Base-by-base conservation (phyloP, 352 stramenopile genomes). In the Globisporangium camurandrum region DNA sequence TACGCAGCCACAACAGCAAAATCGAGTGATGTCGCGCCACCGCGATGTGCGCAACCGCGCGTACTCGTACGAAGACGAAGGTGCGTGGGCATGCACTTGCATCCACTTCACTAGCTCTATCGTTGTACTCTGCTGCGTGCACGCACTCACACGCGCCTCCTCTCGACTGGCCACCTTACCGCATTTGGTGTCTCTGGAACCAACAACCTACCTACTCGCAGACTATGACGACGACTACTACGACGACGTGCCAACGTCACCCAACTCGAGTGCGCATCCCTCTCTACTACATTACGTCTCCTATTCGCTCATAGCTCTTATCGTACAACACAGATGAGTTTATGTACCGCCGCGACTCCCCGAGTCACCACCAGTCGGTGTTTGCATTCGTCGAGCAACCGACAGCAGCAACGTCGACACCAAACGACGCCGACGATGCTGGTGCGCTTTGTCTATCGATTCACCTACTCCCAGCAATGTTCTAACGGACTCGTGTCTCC, bases 41-140 rank as follows among this genome's bases (percentile, higher is more conserved):
- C 80, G 83, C 57, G 81, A 88, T 63, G 63, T 94, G 26, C 83
- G 83, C 51, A 91, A 92, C 67, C 83, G 83, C 68, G 81, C 78
- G 54, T 94, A 92, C 64, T 94, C 83, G 49, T 94, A 91, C 66
- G 83, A 94, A 45, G 80, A 91, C 46, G 83, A 91, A 71, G 81
- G 82, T 83, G 50, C 49, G 52, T 2, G 10, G n/a, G 3, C 31
- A 16, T 16, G 14, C 9, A n/a, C 31, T 11, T 38, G 4, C 30
- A 12, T 38, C 2, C 31, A n/a, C 31, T 38, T 38, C n/a, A 16
- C 31, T 38, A 14, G 14, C 14, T 14, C 11, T 45, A 30, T 22
- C 34, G 56, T 16, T 10, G n/a, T 12, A 5, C 23, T 14, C 10
- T 20, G 17, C 11, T 6, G 20, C 30, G 36, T 12, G 4, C n/a